Conservation (phyloP, 2,329 filamentous ascomycete species). For the Epichloe typhina region DNA sequence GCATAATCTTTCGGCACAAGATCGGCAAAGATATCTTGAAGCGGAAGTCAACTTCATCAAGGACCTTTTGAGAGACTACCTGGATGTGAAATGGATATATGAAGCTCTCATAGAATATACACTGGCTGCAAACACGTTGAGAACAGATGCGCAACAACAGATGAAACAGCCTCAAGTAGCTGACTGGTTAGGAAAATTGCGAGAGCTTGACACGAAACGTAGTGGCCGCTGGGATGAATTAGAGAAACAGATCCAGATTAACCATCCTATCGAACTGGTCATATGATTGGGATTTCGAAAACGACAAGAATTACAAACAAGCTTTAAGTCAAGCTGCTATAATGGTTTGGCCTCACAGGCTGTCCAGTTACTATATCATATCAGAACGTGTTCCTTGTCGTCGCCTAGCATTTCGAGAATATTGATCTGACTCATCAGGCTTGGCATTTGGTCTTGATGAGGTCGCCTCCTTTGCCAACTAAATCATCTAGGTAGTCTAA, state of each 20-base stretch:
- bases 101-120: slow-evolving; percentile 71
- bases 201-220: slow-evolving; percentile 59
- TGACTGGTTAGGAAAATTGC: slow-evolving; percentile 51
- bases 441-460: slow-evolving; percentile 24
- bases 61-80: slow-evolving; percentile 47
- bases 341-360: not conserved
- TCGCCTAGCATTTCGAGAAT: slow-evolving; percentile 5
- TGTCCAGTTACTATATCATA: not conserved
- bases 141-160: slow-evolving; percentile 26
- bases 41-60: slow-evolving; percentile 63
- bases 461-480: slow-evolving; percentile 41
- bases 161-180: slow-evolving; percentile 25
- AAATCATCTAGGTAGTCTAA: slow-evolving; percentile 60
- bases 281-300: not conserved
- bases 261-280: not conserved
- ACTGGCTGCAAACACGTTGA: slow-evolving; percentile 25
- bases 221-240: slow-evolving; percentile 65
- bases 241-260: slow-evolving; percentile 26
- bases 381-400: not conserved
- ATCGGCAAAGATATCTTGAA: slow-evolving; percentile 52
- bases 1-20: slow-evolving; percentile 35
- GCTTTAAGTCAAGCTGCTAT: not conserved
- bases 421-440: not conserved
- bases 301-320: not conserved
- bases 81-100: slow-evolving; percentile 68